Conservation (phyloP, 116 monocot species). For the Posidonia oceanica region DNA sequence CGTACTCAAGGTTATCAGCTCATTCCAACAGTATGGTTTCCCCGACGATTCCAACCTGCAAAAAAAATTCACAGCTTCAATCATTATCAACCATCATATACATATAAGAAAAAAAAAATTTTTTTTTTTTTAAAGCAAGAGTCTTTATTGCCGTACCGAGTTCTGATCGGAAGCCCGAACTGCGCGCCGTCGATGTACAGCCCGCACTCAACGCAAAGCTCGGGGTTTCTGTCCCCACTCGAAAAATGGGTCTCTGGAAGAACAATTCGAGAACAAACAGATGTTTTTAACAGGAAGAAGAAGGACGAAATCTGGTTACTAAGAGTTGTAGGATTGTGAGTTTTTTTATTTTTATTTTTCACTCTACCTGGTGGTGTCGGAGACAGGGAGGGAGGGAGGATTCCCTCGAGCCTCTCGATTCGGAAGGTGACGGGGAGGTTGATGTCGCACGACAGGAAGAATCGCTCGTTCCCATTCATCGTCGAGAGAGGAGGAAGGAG, state of each 20-base stretch:
- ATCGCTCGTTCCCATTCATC: slow-evolving; percentile 69
- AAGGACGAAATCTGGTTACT: too few relatives aligned
- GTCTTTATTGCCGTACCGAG: slow-evolving; percentile 28
- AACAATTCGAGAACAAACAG: neutral
- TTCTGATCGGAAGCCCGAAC: slow-evolving; percentile 66
- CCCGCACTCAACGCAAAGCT: slow-evolving; percentile 78
- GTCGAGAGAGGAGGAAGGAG: neutral
- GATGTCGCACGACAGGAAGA: slow-evolving; percentile 94
- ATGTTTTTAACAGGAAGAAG: too few relatives aligned
- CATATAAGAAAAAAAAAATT: neutral
- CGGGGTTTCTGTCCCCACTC: slow-evolving; percentile 22
- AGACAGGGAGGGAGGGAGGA: slow-evolving; percentile 10
- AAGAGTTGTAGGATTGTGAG: too few relatives aligned
- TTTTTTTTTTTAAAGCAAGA: neutral
- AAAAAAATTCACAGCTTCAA: neutral
- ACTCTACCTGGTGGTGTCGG: neutral
- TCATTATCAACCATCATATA: neutral
- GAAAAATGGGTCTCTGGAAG: slow-evolving; percentile 16
- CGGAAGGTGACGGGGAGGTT: slow-evolving; percentile 85
- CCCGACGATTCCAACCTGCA: slow-evolving; percentile 82
- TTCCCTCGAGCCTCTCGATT: slow-evolving; percentile 67
- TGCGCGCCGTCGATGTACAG: slow-evolving; percentile 72
- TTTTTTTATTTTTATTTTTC: neutral
- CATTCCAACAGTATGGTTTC: slow-evolving; percentile 74
- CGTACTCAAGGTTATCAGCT: slow-evolving; percentile 70